Conservation (phyloP, 306 rosid genomes). For the Pterocarpus santalinus region DNA sequence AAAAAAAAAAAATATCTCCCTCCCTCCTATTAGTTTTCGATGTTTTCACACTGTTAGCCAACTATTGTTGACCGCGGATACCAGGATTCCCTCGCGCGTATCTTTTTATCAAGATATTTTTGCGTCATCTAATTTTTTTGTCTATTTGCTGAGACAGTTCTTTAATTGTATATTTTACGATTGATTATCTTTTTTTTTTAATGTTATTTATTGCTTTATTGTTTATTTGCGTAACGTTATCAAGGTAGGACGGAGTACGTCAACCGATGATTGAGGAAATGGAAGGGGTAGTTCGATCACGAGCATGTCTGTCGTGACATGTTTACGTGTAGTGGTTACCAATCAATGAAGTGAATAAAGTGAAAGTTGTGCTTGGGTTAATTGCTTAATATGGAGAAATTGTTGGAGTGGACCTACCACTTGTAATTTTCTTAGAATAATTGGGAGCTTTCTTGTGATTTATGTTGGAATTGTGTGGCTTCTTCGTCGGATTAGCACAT, state of each 20-base stretch:
- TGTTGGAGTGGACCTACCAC: constrained; percentile 18
- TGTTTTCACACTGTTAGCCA: constrained; percentile 4
- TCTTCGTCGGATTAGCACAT: constrained; percentile 18
- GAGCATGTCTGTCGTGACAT: background rate
- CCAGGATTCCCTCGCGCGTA: background rate
- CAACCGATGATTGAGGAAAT: background rate
- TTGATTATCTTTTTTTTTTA: background rate
- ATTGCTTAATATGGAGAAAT: background rate
- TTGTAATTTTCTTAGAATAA: background rate
- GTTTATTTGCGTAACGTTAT: too few species aligned
- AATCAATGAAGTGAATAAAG: background rate
- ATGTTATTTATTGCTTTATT: too few species aligned
- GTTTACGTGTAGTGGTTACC: background rate
- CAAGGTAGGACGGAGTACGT: background rate
- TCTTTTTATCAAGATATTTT: background rate
- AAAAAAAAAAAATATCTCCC: too few species aligned
- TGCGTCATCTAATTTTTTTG: too few species aligned
- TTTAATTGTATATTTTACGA: background rate
- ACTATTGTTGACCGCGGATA: constrained; percentile 16
- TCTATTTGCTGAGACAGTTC: too few species aligned
- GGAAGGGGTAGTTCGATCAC: background rate
- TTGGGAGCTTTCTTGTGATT: background rate
- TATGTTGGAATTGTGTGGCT: constrained; percentile 1
- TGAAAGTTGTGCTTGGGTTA: background rate
- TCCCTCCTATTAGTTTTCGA: too few species aligned